These are phyloP conservation scores for Miscanthus lutarioriparius DNA, from an alignment of 176 grass and related monocot species.

Conservation along the genomic window DNA sequence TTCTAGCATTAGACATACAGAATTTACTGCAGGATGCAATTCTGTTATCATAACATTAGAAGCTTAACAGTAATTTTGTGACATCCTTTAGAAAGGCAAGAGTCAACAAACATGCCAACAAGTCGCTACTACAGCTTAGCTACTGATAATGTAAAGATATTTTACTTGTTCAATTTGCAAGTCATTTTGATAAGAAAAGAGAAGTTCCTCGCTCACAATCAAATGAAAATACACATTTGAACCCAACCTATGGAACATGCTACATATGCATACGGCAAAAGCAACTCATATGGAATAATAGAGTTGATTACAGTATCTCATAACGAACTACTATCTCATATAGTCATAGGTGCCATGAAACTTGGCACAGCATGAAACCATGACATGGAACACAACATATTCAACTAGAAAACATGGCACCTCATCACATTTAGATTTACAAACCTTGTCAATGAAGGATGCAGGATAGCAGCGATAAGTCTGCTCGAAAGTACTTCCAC, in stretches of 20 bases:
- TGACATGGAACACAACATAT: not conserved
- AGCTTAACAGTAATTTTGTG: not conserved
- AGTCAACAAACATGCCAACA: not conserved
- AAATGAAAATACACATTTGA: not conserved
- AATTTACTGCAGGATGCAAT: not conserved
- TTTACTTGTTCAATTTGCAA: not conserved
- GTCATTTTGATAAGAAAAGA: conserved; percentile 6
- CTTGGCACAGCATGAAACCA: not conserved
- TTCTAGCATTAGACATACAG: not conserved
- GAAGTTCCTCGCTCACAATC: not conserved
- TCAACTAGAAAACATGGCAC: conserved; percentile 25
- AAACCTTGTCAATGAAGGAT: conserved; percentile 98
- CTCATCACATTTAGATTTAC: conserved; percentile 22
- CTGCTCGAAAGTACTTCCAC: conserved; percentile 88
- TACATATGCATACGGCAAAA: conserved; percentile 9
- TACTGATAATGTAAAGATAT: not conserved
- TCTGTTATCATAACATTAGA: not conserved
- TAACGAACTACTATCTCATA: not conserved
- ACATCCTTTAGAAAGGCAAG: not conserved
- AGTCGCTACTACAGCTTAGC: not conserved
- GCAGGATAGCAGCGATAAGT: conserved; percentile 95
- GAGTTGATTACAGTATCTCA: conserved; percentile 4
- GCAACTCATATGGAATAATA: not conserved
- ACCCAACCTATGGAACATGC: not conserved
- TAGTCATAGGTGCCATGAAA: conserved; percentile 19